Evolutionary conservation across 192 early-diverging fungal genomes (phyloP).

Genomic region (Funneliformis mosseae): DNA sequence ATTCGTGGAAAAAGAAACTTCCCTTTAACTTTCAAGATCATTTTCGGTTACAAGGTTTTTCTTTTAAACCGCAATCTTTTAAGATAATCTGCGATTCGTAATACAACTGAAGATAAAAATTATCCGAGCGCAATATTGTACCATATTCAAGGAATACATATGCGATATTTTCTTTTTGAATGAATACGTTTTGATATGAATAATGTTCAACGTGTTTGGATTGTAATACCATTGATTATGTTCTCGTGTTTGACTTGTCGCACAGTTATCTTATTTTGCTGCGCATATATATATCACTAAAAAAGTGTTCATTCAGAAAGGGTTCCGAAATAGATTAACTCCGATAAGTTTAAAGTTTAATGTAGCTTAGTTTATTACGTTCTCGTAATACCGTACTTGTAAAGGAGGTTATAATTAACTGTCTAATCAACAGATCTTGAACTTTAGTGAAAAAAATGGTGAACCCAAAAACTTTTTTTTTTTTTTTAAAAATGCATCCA

Average conservation of each 20-base stretch:
- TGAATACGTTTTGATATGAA: no score
- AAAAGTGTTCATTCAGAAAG: background rate
- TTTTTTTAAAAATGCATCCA: background rate
- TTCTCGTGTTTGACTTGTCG: background rate
- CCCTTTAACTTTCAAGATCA: background rate
- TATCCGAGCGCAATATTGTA: no score
- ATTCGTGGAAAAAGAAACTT: background rate
- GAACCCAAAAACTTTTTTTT: background rate
- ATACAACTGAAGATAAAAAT: background rate
- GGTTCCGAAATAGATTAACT: background rate
- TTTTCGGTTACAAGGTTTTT: background rate
- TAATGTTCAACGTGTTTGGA: background rate
- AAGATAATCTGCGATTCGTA: background rate
- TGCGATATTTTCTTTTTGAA: no score
- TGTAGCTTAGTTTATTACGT: background rate
- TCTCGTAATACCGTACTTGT: background rate
- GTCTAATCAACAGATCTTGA: background rate
- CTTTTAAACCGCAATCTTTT: background rate
- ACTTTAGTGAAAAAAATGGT: background rate
- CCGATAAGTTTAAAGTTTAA: background rate
- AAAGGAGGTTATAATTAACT: background rate
- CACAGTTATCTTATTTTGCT: background rate
- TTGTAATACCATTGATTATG: background rate
- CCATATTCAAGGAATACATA: no score
- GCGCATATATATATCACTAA: background rate